A percentile compares a stretch with the other conserved stretches of the same genome.
Conservation (phyloP, 2,329 filamentous ascomycete genomes). For the Aspergillus felis region DNA sequence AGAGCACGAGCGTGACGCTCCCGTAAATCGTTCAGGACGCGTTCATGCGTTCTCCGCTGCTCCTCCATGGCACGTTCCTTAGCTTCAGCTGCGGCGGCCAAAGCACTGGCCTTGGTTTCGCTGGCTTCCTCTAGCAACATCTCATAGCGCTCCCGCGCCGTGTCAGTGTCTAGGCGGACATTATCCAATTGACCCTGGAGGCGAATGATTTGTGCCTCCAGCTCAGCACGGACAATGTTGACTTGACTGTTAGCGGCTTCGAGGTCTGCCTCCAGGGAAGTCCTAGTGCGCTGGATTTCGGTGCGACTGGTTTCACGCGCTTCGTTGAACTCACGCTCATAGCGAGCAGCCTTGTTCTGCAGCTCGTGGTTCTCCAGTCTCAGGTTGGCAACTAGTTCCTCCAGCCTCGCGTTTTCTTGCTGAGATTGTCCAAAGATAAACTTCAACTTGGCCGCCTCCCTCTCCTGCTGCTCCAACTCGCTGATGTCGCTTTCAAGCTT, state of each 20-base stretch:
- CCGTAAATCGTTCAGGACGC: conserved; percentile 69
- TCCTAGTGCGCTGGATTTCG: conserved; percentile 76
- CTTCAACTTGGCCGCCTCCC: conserved; percentile 72
- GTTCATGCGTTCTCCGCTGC: conserved; percentile 63
- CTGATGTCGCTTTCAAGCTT: conserved; percentile 59
- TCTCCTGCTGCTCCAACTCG: conserved; percentile 65
- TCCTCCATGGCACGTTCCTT: conserved; percentile 54
- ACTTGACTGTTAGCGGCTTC: conserved; percentile 81
- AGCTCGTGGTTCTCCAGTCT: conserved; percentile 62
- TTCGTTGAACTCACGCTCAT: conserved; percentile 79
- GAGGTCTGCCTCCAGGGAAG: conserved; percentile 74
- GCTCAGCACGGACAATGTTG: conserved; percentile 74
- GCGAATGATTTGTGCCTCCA: conserved; percentile 73
- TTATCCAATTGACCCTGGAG: conserved; percentile 73
- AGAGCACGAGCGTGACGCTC: conserved; percentile 71
- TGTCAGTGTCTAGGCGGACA: conserved; percentile 73
- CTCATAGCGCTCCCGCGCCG: conserved; percentile 73
- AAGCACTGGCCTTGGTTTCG: conserved; percentile 59
- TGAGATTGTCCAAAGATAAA: conserved; percentile 68
- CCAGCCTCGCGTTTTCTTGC: conserved; percentile 60
- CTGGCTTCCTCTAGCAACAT: conserved; percentile 80
- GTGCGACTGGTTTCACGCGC: conserved; percentile 72
- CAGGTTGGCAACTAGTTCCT: conserved; percentile 50
- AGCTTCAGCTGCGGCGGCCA: conserved; percentile 52
- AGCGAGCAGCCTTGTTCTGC: conserved; percentile 63